Evolutionary conservation across 2,329 filamentous ascomycete genomes (phyloP).

Genomic region (Mycogone perniciosa): DNA sequence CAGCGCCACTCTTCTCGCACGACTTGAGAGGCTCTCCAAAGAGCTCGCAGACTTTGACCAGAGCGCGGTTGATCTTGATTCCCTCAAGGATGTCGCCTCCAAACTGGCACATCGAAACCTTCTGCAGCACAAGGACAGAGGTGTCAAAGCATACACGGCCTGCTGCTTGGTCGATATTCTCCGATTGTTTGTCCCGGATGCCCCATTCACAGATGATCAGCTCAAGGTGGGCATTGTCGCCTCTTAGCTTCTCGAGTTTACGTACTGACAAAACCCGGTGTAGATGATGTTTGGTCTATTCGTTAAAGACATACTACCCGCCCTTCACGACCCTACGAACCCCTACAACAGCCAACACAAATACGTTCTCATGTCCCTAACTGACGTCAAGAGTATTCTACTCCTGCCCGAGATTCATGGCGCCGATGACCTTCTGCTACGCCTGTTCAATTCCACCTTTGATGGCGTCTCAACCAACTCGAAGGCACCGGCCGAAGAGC

Average conservation of each 20-base stretch:
- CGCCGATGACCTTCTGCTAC: slow-evolving; percentile 69
- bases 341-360: slow-evolving; percentile 91
- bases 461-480: slow-evolving; percentile 79
- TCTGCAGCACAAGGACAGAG: slow-evolving; percentile 84
- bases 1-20: slow-evolving; percentile 71
- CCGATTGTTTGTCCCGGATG: slow-evolving; percentile 86
- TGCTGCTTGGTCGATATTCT: slow-evolving; percentile 91
- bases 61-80: slow-evolving; percentile 75
- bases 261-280: slow-evolving; percentile 8
- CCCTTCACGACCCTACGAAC: slow-evolving; percentile 77
- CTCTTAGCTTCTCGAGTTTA: background rate
- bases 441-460: slow-evolving; percentile 83
- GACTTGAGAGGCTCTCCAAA: slow-evolving; percentile 72
- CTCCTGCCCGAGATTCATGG: slow-evolving; percentile 83
- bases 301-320: slow-evolving; percentile 73
- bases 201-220: slow-evolving; percentile 84
- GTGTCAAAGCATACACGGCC: slow-evolving; percentile 81
- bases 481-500: slow-evolving; percentile 68
- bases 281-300: slow-evolving; percentile 93
- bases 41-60: slow-evolving; percentile 85
- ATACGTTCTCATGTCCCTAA: slow-evolving; percentile 81
- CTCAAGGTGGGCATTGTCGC: slow-evolving; percentile 61
- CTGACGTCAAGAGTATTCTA: slow-evolving; percentile 90
- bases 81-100: slow-evolving; percentile 75
- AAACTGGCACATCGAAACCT: slow-evolving; percentile 78